These are phyloP conservation scores for Leccinum disarticulatum DNA, from an alignment of 768 basidiomycete genomes.

Conservation along the genomic window DNA sequence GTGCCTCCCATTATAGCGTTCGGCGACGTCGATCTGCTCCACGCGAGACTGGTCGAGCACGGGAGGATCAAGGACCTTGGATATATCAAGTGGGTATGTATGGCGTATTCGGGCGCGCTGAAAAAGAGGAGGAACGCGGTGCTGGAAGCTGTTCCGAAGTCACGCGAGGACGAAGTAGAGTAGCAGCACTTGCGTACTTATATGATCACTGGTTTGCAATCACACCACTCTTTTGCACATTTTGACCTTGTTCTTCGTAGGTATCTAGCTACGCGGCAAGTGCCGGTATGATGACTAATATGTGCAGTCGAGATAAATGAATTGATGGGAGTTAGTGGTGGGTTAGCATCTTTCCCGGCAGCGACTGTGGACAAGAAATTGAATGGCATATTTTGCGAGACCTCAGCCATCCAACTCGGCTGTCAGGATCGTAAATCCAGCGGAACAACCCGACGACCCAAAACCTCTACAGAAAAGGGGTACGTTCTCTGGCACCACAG, in stretches of 20 bases:
- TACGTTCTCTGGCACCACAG: constrained; percentile 31
- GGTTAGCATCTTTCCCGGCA: too few relatives aligned
- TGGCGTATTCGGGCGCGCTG: constrained; percentile 71
- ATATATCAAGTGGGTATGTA: constrained; percentile 72
- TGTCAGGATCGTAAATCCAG: constrained; percentile 71
- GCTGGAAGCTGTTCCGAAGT: constrained; percentile 15
- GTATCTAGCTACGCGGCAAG: constrained; percentile 3
- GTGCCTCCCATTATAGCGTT: constrained; percentile 83
- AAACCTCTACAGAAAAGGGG: constrained; percentile 55
- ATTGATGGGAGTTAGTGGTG: constrained; percentile 2
- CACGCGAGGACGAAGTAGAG: constrained; percentile 3
- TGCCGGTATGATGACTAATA: constrained; percentile 24
- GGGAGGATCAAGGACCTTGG: constrained; percentile 48
- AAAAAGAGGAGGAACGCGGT: constrained; percentile 53
- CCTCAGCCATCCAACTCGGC: constrained; percentile 59
- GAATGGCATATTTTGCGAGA: constrained; percentile 71
- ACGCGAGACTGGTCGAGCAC: constrained; percentile 63
- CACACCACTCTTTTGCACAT: too few relatives aligned
- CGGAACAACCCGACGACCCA: constrained; percentile 39
- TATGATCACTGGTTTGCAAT: too few relatives aligned
- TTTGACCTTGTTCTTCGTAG: too few relatives aligned
- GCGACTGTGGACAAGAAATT: constrained; percentile 4
- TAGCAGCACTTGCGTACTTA: too few relatives aligned
- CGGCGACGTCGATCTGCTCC: constrained; percentile 73
- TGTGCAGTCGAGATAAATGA: not conserved